These are phyloP conservation scores for Elsinoe arachidis DNA, from an alignment of 2,329 filamentous ascomycete genomes.

Conservation along the genomic window DNA sequence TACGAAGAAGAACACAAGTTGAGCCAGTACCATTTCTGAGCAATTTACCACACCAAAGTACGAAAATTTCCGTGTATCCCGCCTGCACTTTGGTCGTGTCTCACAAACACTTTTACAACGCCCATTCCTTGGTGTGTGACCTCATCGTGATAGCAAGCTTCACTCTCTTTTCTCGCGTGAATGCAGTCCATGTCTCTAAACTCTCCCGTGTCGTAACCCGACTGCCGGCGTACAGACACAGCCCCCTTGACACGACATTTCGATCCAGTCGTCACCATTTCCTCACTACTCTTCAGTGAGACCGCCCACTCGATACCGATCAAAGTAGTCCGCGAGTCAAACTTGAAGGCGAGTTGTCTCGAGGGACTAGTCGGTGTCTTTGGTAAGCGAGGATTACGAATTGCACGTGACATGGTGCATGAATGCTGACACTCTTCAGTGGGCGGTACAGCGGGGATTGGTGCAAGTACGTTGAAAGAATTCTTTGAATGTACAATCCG, in stretches of 20 bases:
- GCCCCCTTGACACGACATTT: background rate
- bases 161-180: background rate
- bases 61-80: too few species aligned
- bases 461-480: constrained; percentile 35
- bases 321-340: constrained; percentile 25
- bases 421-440: constrained; percentile 19
- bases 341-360: constrained; percentile 23
- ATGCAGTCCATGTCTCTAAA: constrained; percentile 2
- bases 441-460: constrained; percentile 38
- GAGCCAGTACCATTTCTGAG: background rate
- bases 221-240: background rate
- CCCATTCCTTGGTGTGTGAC: background rate
- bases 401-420: background rate
- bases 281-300: constrained; percentile 17
- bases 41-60: too few species aligned
- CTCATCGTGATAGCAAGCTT: constrained; percentile 5
- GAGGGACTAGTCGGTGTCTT: constrained; percentile 29
- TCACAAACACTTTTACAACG: too few species aligned
- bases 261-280: constrained; percentile 10
- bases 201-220: background rate
- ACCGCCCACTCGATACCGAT: constrained; percentile 18
- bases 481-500: constrained; percentile 32
- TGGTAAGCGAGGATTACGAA: constrained; percentile 13
- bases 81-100: too few species aligned
- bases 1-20: too few species aligned